phyloP scores from a whole-genome alignment of 2,329 filamentous ascomycete species.

The Epichloe typhina region DNA sequence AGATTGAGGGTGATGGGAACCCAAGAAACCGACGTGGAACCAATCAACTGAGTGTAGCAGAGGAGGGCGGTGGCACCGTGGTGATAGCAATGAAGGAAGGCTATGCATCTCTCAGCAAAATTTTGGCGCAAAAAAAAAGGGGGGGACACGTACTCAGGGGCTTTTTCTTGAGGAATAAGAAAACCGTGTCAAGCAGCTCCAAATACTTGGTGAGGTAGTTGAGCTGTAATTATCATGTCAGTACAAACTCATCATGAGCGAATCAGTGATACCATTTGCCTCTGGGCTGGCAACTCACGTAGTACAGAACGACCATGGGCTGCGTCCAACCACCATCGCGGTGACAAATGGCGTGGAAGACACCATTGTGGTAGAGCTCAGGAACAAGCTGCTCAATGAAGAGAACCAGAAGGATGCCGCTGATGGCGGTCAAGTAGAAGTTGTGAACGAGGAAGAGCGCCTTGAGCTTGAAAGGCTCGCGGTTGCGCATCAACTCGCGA shows the following conservation, averaged over 20 bases:
- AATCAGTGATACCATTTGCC: background rate
- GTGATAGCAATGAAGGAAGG: conserved; percentile 98
- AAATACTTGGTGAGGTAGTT: conserved; percentile 98
- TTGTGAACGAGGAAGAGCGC: conserved; percentile 91
- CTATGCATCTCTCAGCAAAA: conserved; percentile 18
- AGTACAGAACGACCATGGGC: conserved; percentile 87
- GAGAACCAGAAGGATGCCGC: conserved; percentile 63
- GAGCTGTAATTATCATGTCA: conserved; percentile 43
- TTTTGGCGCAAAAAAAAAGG: too few species aligned
- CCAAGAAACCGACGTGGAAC: conserved; percentile 88
- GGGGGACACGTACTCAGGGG: conserved; percentile 47
- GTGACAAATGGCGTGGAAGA: conserved; percentile 84
- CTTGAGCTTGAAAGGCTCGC: conserved; percentile 76
- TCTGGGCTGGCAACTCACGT: conserved; percentile 46
- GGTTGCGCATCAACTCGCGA: conserved; percentile 80
- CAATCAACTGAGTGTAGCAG: conserved; percentile 94
- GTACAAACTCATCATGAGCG: background rate
- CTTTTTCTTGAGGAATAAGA: conserved; percentile 99
- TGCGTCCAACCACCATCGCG: conserved; percentile 80
- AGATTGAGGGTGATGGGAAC: conserved; percentile 87
- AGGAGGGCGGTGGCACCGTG: conserved; percentile 92
- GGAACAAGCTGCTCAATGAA: conserved; percentile 87
- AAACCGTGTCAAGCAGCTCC: conserved; percentile 88
- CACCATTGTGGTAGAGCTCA: conserved; percentile 62
- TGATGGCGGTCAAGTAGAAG: conserved; percentile 81